These are phyloP conservation scores for Aspergillus caelatus DNA, from an alignment of 2,329 filamentous ascomycete species.

Conservation along the genomic window DNA sequence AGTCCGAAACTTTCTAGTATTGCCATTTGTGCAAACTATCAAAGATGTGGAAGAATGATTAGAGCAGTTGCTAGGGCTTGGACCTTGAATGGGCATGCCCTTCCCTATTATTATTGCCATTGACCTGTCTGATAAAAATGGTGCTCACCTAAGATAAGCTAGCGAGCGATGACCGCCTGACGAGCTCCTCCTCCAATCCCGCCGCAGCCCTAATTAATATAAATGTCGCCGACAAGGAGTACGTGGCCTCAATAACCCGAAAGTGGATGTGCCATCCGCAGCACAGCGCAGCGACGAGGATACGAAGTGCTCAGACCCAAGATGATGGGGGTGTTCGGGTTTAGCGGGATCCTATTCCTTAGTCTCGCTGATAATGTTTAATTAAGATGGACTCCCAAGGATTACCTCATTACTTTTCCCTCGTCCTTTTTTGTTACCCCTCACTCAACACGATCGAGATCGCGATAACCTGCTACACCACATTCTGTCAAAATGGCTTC, in stretches of 20 bases:
- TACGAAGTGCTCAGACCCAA: neutral
- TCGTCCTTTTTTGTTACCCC: neutral
- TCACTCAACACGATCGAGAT: slow-evolving; percentile 46
- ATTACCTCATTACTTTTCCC: neutral
- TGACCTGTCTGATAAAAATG: neutral
- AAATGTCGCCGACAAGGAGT: neutral
- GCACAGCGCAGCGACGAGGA: neutral
- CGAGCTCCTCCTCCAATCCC: neutral
- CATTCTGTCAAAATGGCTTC: neutral
- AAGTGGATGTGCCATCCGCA: neutral
- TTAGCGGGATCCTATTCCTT: neutral
- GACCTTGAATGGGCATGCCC: neutral
- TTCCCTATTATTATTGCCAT: neutral
- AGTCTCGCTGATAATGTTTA: neutral
- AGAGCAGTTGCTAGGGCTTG: neutral
- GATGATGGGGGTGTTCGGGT: neutral
- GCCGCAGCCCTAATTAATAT: neutral
- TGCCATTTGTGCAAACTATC: neutral
- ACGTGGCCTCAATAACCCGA: neutral
- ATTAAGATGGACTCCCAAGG: neutral
- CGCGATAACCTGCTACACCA: slow-evolving; percentile 86
- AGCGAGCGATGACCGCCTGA: neutral
- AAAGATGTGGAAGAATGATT: neutral
- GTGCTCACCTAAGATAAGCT: neutral
- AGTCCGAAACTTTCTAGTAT: neutral